Conservation (phyloP, 2,329 filamentous ascomycete genomes). For the Aspergillus brunneoviolaceus region DNA sequence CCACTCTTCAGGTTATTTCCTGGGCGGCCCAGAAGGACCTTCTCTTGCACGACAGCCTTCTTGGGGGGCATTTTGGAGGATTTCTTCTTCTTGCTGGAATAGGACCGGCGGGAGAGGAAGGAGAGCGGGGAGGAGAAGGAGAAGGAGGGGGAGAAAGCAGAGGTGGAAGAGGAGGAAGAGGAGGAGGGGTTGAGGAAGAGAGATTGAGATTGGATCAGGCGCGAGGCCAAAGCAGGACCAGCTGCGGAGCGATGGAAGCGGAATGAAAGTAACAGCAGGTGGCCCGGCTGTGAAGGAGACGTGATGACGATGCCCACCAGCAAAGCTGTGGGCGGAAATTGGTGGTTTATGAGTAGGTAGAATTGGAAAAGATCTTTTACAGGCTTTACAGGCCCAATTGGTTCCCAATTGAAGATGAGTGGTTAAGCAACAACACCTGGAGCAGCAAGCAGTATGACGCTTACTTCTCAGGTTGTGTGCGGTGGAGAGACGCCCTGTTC, state of each 20-base stretch:
- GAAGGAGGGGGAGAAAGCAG: slow-evolving; percentile 35
- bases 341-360: not conserved
- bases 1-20: slow-evolving; percentile 99
- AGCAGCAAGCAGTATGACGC: slow-evolving; percentile 4
- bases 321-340: slow-evolving; percentile 7
- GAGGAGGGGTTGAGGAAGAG: slow-evolving; percentile 38
- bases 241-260: slow-evolving; percentile 60
- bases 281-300: slow-evolving; percentile 14
- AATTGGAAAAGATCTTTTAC: not conserved
- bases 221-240: slow-evolving; percentile 58
- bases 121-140: slow-evolving; percentile 26
- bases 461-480: not conserved
- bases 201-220: slow-evolving; percentile 16
- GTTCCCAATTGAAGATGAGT: not conserved
- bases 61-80: slow-evolving; percentile 82
- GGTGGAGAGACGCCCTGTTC: not conserved
- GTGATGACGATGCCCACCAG: slow-evolving; percentile 16
- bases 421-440: not conserved
- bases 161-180: slow-evolving; percentile 54
- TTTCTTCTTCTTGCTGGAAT: slow-evolving; percentile 60
- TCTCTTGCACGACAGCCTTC: slow-evolving; percentile 88
- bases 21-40: slow-evolving; percentile 90
- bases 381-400: not conserved
- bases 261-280: slow-evolving; percentile 55
- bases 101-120: slow-evolving; percentile 45